A percentile compares a stretch with the other conserved stretches of the same genome.
Evolutionary conservation across 2,329 filamentous ascomycete genomes (phyloP).

Genomic region (Stachybotrys echinatus): DNA sequence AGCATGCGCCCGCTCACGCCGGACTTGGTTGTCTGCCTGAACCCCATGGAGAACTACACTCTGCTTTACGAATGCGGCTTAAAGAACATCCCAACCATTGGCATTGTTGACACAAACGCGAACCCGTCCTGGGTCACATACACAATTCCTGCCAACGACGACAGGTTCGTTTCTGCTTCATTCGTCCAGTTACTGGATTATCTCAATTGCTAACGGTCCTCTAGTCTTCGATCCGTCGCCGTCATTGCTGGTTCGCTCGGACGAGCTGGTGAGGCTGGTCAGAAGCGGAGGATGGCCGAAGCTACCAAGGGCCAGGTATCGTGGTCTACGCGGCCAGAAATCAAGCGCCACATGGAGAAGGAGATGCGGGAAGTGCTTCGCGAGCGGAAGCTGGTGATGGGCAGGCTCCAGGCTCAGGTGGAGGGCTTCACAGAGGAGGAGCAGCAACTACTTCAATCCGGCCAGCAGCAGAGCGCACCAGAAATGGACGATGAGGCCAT

Average conservation of each 20-base stretch:
- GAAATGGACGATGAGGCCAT: constrained; percentile 30
- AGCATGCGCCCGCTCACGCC: constrained; percentile 67
- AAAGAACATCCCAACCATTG: constrained; percentile 88
- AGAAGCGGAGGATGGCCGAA: constrained; percentile 57
- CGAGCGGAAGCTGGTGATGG: constrained; percentile 30
- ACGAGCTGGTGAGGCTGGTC: constrained; percentile 74
- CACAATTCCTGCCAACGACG: constrained; percentile 93
- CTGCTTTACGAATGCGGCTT: constrained; percentile 86
- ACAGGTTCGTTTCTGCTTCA: constrained; percentile 69
- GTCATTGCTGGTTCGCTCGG: constrained; percentile 83
- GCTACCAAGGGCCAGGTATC: constrained; percentile 59
- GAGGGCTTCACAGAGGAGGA: constrained; percentile 33
- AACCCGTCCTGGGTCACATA: constrained; percentile 95
- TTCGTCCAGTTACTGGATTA: not conserved
- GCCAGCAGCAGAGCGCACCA: constrained; percentile 17
- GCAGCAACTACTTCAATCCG: constrained; percentile 23
- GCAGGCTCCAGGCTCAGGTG: constrained; percentile 26
- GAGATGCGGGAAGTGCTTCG: constrained; percentile 21
- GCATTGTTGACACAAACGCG: constrained; percentile 87
- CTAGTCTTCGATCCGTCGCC: constrained; percentile 72
- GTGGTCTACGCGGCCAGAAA: constrained; percentile 48
- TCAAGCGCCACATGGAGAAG: constrained; percentile 31
- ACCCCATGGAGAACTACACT: constrained; percentile 87
- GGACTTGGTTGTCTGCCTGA: constrained; percentile 87
- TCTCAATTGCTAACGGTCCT: constrained; percentile 14